A percentile compares a stretch with the other conserved stretches of the same genome.
Conservation (phyloP, 768 basidiomycete species). For the Leucocoprinus birnbaumii region DNA sequence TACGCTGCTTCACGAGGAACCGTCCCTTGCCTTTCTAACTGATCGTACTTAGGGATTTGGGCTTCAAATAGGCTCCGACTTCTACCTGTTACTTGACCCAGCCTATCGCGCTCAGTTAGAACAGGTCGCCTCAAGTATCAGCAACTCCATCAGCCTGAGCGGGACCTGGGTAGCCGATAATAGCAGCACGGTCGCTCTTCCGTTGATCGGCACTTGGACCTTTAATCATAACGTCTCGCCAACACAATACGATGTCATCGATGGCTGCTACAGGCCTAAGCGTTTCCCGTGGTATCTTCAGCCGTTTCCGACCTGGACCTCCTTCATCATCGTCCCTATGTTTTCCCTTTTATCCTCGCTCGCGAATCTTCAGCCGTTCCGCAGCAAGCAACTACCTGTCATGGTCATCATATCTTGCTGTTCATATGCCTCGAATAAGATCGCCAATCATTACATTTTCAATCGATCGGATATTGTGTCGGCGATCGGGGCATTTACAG, state of each 20-base stretch:
- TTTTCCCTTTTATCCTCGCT: slow-evolving; percentile 74
- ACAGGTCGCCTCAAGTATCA: slow-evolving; percentile 47
- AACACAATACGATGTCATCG: slow-evolving; percentile 43
- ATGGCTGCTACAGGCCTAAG: slow-evolving; percentile 70
- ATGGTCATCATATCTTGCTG: slow-evolving; percentile 86
- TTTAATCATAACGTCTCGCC: slow-evolving; percentile 55
- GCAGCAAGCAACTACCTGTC: slow-evolving; percentile 67
- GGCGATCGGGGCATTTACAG: slow-evolving; percentile 81
- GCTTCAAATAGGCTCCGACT: slow-evolving; percentile 79
- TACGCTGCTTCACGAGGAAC: slow-evolving; percentile 14
- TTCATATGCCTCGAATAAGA: slow-evolving; percentile 76
- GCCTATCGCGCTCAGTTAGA: slow-evolving; percentile 50
- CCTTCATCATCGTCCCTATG: slow-evolving; percentile 71
- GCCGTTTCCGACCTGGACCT: slow-evolving; percentile 76
- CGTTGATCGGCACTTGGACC: slow-evolving; percentile 60
- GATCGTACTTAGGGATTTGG: slow-evolving; percentile 59
- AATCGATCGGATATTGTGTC: slow-evolving; percentile 82
- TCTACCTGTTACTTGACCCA: slow-evolving; percentile 71
- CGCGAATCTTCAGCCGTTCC: slow-evolving; percentile 74
- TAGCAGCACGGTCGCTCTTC: slow-evolving; percentile 35
- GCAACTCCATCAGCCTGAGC: slow-evolving; percentile 47
- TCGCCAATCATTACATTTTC: slow-evolving; percentile 83
- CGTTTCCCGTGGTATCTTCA: slow-evolving; percentile 76
- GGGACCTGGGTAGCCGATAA: slow-evolving; percentile 72
- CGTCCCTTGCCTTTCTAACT: background rate